These are phyloP conservation scores for Leptographium wingfieldii DNA, from an alignment of 2,329 filamentous ascomycete species.

Conservation along the genomic window DNA sequence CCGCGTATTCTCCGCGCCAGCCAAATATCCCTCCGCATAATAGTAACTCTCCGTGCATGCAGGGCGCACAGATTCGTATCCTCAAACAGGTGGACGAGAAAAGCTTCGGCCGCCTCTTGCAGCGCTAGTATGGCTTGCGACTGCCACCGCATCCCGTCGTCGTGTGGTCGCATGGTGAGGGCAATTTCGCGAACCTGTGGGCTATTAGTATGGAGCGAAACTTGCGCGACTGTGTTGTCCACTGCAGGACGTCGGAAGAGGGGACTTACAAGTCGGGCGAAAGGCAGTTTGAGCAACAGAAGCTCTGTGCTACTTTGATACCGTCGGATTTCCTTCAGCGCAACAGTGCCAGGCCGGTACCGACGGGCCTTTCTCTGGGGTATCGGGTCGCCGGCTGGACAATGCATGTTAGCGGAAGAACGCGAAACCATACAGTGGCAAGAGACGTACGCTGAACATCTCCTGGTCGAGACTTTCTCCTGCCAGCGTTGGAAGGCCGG, in stretches of 20 bases:
- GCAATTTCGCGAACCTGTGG: constrained; percentile 56
- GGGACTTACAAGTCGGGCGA: constrained; percentile 54
- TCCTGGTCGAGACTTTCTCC: constrained; percentile 23
- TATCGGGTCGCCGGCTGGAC: constrained; percentile 58
- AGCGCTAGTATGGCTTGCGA: constrained; percentile 86
- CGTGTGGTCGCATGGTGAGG: constrained; percentile 45
- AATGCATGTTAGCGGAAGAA: constrained; percentile 8
- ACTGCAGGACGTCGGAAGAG: constrained; percentile 2
- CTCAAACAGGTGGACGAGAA: constrained; percentile 91
- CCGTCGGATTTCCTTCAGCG: constrained; percentile 79
- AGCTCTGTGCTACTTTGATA: constrained; percentile 88
- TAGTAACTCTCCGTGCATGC: constrained; percentile 91
- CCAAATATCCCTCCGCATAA: constrained; percentile 98
- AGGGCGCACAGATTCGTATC: constrained; percentile 94
- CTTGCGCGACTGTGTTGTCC: not conserved
- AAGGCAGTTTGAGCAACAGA: constrained; percentile 67
- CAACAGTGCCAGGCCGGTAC: constrained; percentile 69
- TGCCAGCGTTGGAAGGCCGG: constrained; percentile 9
- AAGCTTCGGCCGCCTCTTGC: constrained; percentile 93
- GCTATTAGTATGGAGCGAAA: not conserved
- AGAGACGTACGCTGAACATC: constrained; percentile 28
- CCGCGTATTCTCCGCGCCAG: constrained; percentile 71
- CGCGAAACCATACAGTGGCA: not conserved
- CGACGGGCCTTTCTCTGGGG: constrained; percentile 49
- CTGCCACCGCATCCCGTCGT: constrained; percentile 79